A percentile compares a stretch with the other conserved stretches of the same genome.
Evolutionary conservation across 495 filamentous ascomycete species (phyloP).

Genomic region (Penicillium salamii): DNA sequence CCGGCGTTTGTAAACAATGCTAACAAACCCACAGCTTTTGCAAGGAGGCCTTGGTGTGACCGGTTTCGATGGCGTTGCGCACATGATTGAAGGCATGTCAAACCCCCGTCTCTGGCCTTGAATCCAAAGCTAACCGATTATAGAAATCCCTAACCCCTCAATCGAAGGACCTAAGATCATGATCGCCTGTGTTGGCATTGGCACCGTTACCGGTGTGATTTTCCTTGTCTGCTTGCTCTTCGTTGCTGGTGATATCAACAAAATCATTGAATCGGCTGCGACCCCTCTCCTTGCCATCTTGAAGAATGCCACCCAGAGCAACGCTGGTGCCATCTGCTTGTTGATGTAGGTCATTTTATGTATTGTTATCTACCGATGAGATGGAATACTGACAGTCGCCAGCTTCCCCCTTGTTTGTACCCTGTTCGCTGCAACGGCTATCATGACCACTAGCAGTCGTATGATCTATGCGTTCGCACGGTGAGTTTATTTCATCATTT

Average conservation of each 20-base stretch:
- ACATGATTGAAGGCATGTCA: conserved; percentile 45
- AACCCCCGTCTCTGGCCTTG: neutral
- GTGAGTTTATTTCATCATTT: conserved; percentile 12
- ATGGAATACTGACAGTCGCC: conserved; percentile 4
- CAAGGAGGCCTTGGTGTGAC: conserved; percentile 62
- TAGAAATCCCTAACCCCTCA: conserved; percentile 68
- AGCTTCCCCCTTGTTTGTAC: conserved; percentile 70
- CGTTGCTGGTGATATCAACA: conserved; percentile 55
- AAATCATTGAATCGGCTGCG: conserved; percentile 57
- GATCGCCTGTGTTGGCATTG: conserved; percentile 68
- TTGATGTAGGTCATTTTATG: conserved; percentile 48
- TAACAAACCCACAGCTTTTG: conserved; percentile 40
- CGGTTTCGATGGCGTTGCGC: conserved; percentile 57
- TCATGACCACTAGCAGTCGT: conserved; percentile 74
- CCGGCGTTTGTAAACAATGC: neutral
- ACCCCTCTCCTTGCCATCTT: conserved; percentile 71
- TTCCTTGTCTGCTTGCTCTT: conserved; percentile 67
- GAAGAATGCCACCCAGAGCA: conserved; percentile 62
- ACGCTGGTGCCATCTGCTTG: conserved; percentile 64
- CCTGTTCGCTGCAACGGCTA: conserved; percentile 65
- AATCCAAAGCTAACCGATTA: conserved; percentile 12
- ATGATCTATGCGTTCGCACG: conserved; percentile 76
- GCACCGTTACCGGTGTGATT: conserved; percentile 63
- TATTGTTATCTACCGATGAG: neutral
- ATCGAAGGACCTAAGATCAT: conserved; percentile 68